phyloP scores from a whole-genome alignment of 2,329 filamentous ascomycete genomes.

The Fusarium setosum region DNA sequence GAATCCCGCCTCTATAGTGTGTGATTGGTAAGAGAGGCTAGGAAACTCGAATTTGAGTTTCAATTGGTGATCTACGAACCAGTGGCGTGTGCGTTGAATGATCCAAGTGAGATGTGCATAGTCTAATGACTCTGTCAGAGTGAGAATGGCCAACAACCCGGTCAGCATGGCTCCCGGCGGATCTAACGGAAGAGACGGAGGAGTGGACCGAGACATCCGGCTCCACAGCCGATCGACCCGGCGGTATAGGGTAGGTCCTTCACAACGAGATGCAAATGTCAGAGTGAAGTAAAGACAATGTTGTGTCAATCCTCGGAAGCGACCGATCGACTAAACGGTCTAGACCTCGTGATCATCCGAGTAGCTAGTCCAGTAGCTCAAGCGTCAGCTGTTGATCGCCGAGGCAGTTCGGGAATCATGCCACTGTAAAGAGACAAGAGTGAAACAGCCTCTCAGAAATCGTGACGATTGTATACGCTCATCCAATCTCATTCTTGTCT shows the following conservation, averaged over 20 bases:
- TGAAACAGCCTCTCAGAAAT: background rate
- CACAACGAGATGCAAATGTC: background rate
- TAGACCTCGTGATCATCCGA: background rate
- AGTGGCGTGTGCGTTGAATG: no score
- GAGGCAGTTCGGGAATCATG: background rate
- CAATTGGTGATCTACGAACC: no score
- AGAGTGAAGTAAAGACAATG: background rate
- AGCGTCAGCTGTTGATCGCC: background rate
- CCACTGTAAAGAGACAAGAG: background rate
- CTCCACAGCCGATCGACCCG: conserved; percentile 1
- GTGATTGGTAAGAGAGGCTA: no score
- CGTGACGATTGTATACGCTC: background rate
- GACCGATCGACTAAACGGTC: background rate
- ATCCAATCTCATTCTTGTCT: background rate
- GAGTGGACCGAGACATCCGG: background rate
- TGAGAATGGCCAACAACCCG: no score
- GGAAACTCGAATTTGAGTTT: no score
- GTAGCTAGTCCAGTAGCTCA: background rate
- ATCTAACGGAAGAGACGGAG: background rate
- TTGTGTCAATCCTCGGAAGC: background rate
- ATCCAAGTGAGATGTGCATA: no score
- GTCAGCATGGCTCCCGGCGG: background rate
- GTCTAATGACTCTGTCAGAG: no score
- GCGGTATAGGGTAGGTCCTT: conserved; percentile 4
- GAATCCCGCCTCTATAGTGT: no score